Conservation (phyloP, 148 eudicot species). For the Gaultheria prostrata region DNA sequence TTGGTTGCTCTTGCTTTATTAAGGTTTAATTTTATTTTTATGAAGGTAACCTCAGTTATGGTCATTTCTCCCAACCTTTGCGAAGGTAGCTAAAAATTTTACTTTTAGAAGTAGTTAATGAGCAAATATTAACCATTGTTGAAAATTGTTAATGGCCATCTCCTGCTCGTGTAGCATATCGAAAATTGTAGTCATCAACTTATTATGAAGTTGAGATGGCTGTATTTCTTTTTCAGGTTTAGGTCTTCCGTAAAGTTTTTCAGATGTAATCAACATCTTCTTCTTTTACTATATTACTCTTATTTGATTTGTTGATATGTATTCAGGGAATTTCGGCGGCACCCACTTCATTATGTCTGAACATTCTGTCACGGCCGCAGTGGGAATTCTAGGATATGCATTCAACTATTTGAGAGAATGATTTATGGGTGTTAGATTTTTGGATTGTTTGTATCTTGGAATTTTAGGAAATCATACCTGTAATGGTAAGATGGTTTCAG, state of each 20-base stretch:
- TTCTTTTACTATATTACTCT: not conserved
- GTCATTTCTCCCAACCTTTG: not conserved
- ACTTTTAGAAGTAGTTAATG: not conserved
- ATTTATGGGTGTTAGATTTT: constrained; percentile 11
- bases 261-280: not conserved
- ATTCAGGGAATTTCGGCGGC: not conserved
- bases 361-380: not conserved
- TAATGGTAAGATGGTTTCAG: not conserved
- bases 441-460: constrained; percentile 14
- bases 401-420: not conserved
- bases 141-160: too few relatives aligned
- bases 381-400: not conserved
- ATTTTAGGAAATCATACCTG: constrained; percentile 14
- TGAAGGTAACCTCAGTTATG: not conserved
- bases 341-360: not conserved
- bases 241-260: not conserved
- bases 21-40: not conserved
- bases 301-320: constrained; percentile 1
- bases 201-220: not conserved
- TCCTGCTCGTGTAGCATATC: not conserved
- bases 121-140: not conserved
- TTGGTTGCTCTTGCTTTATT: not conserved
- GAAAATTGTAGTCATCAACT: not conserved
- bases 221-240: not conserved
- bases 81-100: not conserved